phyloP scores from a whole-genome alignment of 345 rosid species.

The Citrus australasica region DNA sequence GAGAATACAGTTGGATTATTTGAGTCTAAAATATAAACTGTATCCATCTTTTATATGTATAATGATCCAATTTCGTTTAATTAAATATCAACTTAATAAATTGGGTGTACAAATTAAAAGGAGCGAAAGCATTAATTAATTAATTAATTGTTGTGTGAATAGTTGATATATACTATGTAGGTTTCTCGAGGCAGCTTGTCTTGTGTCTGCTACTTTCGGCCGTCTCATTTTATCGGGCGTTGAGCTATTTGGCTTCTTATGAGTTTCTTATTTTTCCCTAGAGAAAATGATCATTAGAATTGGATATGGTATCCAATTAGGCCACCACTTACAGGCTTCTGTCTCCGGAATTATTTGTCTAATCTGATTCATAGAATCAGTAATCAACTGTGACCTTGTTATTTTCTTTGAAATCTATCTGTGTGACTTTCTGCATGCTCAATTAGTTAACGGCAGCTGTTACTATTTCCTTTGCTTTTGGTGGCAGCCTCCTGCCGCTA shows the following conservation, averaged over 20 bases:
- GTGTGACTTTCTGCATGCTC: not conserved
- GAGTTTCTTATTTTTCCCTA: not conserved
- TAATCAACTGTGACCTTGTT: not conserved
- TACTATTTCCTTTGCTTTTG: not conserved
- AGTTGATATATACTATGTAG: not conserved
- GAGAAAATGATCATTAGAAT: not conserved
- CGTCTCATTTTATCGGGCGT: not conserved
- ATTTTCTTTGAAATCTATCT: not conserved
- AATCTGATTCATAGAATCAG: not conserved
- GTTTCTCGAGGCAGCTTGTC: slow-evolving; percentile 10
- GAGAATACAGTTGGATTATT: no score
- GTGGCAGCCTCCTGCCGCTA: slow-evolving; percentile 44
- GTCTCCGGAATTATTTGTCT: not conserved
- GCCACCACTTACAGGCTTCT: not conserved
- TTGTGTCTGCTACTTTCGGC: not conserved
- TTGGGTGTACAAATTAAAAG: not conserved
- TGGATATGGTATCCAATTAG: not conserved
- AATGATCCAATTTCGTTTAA: no score
- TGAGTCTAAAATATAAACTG: no score
- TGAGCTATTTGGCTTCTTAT: slow-evolving; percentile 16
- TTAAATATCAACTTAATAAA: no score
- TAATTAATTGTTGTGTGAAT: no score
- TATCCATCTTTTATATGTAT: no score
- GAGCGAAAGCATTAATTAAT: not conserved
- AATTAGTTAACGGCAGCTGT: not conserved